Base-by-base conservation (phyloP, 805 yeast genomes). In the Candida morakotiae region DNA sequence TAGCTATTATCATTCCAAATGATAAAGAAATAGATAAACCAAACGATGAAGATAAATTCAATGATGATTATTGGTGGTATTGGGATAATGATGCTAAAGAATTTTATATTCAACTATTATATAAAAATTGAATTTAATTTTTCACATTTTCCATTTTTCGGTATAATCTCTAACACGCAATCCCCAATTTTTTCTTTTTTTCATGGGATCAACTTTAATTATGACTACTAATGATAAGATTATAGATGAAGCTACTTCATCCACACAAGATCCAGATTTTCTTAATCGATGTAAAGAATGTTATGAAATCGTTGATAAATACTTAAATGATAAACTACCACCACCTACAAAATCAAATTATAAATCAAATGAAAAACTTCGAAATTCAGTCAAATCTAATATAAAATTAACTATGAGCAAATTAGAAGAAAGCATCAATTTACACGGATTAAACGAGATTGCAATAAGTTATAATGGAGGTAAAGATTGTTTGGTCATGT, bases 391-490 rank as follows among this genome's bases (percentile, higher is more conserved):
- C 28, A 60, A 60, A 38, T 45, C 50, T 9, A 60, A 60, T 41
- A 54, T 63, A 16, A 28, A 31, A 20, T 44, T 53, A 31, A 53
- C 60, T 22, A 48, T 64, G 44, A 51, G 48, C 19, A 56, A 55
- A 31, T 48, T 64, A 32, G 57, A 49, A 7, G 21, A 36, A 2
- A 52, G 64, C 2, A 56, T 64, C 11, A 61, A 56, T 19, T 38
- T 48, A 16, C 63, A 59, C 37, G 60, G 60, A 62, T 47, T 67
- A n/a, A 52, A 56, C 13, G 80, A 83, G 40, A 60, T 85, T 3
- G 83, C 97, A 0, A 69, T 93, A 10, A 84, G 95, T 2, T 93
- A 83, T 58, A 93, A 93, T 55, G 98, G 98, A 9, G 98, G 98
- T 1, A 93, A 93, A 54, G 98, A 93, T 62, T 93, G 98, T 51